These are phyloP conservation scores for Akanthomyces muscarius DNA, from an alignment of 2,329 filamentous ascomycete genomes.

Conservation along the genomic window DNA sequence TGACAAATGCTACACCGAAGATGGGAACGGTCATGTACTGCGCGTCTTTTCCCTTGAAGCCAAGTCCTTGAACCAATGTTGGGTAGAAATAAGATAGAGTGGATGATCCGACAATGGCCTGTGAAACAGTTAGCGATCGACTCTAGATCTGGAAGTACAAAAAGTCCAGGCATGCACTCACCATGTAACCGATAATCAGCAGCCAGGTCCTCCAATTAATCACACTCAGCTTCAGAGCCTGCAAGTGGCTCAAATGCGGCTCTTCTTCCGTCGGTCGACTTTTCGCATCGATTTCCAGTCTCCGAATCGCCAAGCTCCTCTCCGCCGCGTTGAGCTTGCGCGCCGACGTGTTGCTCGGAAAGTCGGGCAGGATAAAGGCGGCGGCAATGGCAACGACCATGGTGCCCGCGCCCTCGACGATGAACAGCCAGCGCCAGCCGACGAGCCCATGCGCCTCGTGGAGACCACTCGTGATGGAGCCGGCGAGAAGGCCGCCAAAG, in stretches of 20 bases:
- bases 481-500: slow-evolving; percentile 54
- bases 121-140: not conserved
- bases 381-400: slow-evolving; percentile 58
- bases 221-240: slow-evolving; percentile 41
- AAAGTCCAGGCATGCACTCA: slow-evolving; percentile 12
- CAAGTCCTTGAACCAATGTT: slow-evolving; percentile 47
- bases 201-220: slow-evolving; percentile 39
- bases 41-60: slow-evolving; percentile 41
- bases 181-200: slow-evolving; percentile 40
- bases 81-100: slow-evolving; percentile 54
- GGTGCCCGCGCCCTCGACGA: slow-evolving; percentile 62
- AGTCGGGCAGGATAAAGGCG: slow-evolving; percentile 71
- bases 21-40: slow-evolving; percentile 53
- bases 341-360: slow-evolving; percentile 58
- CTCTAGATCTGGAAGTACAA: no score
- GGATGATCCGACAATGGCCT: slow-evolving; percentile 35
- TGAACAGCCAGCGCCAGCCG: slow-evolving; percentile 58
- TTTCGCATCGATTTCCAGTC: slow-evolving; percentile 64
- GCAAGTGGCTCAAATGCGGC: slow-evolving; percentile 66
- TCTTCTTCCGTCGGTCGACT: slow-evolving; percentile 62
- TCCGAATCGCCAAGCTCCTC: slow-evolving; percentile 59
- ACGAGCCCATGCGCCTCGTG: slow-evolving; percentile 57
- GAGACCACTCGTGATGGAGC: slow-evolving; percentile 55
- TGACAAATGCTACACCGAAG: slow-evolving; percentile 49
- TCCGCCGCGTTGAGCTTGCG: slow-evolving; percentile 62